Percentiles rank a stretch among this genome's conserved stretches.
These are phyloP conservation scores for Backusella mclennaniae DNA, from an alignment of 192 early-diverging fungal genomes.

Conservation along the genomic window DNA sequence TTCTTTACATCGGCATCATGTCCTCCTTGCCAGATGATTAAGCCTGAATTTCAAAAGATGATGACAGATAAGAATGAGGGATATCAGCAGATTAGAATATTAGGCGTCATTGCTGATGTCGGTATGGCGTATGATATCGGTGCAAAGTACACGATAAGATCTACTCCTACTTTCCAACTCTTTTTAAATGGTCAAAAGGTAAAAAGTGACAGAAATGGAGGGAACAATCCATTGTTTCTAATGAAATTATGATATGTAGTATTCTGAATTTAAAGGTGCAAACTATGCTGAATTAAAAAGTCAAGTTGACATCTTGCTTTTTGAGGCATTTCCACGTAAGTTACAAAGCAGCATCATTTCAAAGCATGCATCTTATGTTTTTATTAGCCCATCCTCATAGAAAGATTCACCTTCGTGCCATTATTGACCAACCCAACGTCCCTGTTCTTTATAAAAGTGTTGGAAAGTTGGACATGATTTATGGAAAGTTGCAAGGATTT, in stretches of 20 bases:
- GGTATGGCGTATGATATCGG: constrained; percentile 47
- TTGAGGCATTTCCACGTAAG: constrained; percentile 63
- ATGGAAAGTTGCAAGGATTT: constrained; percentile 35
- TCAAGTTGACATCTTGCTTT: constrained; percentile 58
- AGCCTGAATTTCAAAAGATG: constrained; percentile 64
- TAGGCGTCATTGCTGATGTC: constrained; percentile 66
- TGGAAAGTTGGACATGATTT: constrained; percentile 34
- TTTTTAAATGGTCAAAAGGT: constrained; percentile 58
- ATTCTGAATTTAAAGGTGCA: constrained; percentile 61
- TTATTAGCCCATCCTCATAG: constrained; percentile 60
- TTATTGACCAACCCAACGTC: constrained; percentile 38
- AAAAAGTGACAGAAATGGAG: neutral
- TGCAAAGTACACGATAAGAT: constrained; percentile 54
- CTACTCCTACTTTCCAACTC: constrained; percentile 74
- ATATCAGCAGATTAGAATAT: constrained; percentile 27
- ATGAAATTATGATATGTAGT: constrained; percentile 1
- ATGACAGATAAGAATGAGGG: constrained; percentile 44
- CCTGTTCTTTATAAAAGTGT: constrained; percentile 42
- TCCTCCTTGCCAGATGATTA: constrained; percentile 66
- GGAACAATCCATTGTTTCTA: neutral
- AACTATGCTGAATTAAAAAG: constrained; percentile 57
- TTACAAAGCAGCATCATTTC: neutral
- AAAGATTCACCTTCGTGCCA: constrained; percentile 36
- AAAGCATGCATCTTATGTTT: too few relatives aligned
- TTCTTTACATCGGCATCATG: constrained; percentile 72